These are phyloP conservation scores for Oryza meridionalis DNA, from an alignment of 176 grass and related monocot genomes.

Conservation along the genomic window DNA sequence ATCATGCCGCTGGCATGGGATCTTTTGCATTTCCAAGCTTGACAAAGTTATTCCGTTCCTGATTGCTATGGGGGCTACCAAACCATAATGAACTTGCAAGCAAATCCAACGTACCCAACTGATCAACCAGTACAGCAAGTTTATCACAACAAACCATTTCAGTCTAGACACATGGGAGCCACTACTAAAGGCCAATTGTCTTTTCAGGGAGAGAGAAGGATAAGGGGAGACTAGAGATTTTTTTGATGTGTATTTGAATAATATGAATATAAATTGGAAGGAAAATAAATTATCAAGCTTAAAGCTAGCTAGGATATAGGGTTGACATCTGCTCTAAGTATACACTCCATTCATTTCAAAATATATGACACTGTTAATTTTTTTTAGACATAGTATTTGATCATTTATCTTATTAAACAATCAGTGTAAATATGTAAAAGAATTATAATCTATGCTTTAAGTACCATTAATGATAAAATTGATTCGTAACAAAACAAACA, in stretches of 20 bases:
- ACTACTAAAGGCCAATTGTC: neutral
- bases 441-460: too few species aligned
- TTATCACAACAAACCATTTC: neutral
- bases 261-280: neutral
- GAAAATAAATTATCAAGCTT: neutral
- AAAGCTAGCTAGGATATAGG: too few species aligned
- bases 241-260: neutral
- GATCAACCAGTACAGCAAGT: neutral
- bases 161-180: neutral
- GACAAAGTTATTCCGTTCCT: neutral
- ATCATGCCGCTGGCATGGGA: neutral
- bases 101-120: neutral
- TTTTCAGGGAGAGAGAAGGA: neutral
- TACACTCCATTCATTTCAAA: too few species aligned
- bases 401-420: too few species aligned
- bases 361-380: too few species aligned
- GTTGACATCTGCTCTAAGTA: too few species aligned
- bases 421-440: too few species aligned
- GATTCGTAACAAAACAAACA: too few species aligned
- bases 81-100: neutral
- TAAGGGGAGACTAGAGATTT: neutral
- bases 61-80: neutral
- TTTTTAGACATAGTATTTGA: too few species aligned
- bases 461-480: too few species aligned
- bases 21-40: neutral